Percentiles rank a stretch among this genome's conserved stretches.
These are phyloP conservation scores for Stemphylium beticola DNA, from an alignment of 2,329 filamentous ascomycete genomes.

Conservation along the genomic window DNA sequence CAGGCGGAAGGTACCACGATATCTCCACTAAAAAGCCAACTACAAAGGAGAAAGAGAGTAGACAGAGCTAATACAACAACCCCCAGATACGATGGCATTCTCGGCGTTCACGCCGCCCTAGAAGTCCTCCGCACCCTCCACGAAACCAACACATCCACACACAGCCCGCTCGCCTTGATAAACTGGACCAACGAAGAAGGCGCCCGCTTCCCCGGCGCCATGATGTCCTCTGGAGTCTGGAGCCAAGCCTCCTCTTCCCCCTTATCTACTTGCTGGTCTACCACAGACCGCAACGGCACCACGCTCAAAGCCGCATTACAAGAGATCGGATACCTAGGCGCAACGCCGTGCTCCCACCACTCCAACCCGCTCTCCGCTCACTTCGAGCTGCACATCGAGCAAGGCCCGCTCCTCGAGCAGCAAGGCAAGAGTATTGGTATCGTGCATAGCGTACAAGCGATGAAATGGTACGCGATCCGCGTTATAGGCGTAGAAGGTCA, in stretches of 20 bases:
- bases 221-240: slow-evolving; percentile 78
- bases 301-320: slow-evolving; percentile 49
- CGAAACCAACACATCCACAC: slow-evolving; percentile 43
- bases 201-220: slow-evolving; percentile 75
- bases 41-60: too few species aligned
- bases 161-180: slow-evolving; percentile 72
- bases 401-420: slow-evolving; percentile 74
- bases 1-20: slow-evolving; percentile 25
- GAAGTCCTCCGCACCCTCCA: slow-evolving; percentile 48
- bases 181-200: slow-evolving; percentile 86
- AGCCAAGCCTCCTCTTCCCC: slow-evolving; percentile 56
- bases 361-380: slow-evolving; percentile 71
- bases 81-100: slow-evolving; percentile 72
- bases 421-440: slow-evolving; percentile 67
- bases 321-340: slow-evolving; percentile 42
- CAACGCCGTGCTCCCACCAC: slow-evolving; percentile 60
- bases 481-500: slow-evolving; percentile 45
- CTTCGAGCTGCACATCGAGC: slow-evolving; percentile 84
- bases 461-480: slow-evolving; percentile 65
- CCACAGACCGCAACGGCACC: slow-evolving; percentile 59
- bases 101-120: slow-evolving; percentile 70
- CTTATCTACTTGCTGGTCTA: slow-evolving; percentile 36
- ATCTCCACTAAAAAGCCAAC: not conserved
- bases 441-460: slow-evolving; percentile 74
- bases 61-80: too few species aligned